phyloP scores from a whole-genome alignment of 805 yeast genomes.

The Wickerhamiella australiensis region DNA sequence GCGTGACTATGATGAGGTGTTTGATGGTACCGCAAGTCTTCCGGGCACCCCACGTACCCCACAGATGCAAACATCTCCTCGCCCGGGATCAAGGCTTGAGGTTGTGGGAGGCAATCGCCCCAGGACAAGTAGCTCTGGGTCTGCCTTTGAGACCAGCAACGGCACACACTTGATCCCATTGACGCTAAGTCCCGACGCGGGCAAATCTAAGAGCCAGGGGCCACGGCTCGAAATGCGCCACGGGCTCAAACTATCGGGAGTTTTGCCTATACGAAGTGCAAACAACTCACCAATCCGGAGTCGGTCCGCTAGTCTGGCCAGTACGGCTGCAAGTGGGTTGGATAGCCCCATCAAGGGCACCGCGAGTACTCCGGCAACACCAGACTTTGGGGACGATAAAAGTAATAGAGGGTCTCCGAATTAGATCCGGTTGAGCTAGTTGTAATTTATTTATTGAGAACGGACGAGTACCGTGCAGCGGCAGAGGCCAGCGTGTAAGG shows the following conservation, averaged over 20 bases:
- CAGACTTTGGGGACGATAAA: too few relatives aligned
- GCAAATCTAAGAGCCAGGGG: background rate
- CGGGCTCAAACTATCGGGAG: background rate
- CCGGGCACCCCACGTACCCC: background rate
- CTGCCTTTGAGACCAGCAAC: conserved; percentile 6
- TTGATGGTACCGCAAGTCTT: conserved; percentile 10
- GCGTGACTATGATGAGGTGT: conserved; percentile 18
- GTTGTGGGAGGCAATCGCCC: background rate
- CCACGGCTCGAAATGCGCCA: background rate
- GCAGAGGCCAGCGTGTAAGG: too few relatives aligned
- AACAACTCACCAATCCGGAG: background rate
- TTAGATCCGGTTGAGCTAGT: too few relatives aligned
- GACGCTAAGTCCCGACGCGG: conserved; percentile 4
- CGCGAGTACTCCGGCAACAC: background rate
- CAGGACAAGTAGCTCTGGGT: conserved; percentile 1
- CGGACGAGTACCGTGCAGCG: too few relatives aligned
- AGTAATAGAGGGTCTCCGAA: too few relatives aligned
- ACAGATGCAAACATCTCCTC: background rate
- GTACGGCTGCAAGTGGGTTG: background rate
- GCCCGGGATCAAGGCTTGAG: background rate
- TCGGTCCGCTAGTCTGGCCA: background rate
- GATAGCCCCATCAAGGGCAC: background rate
- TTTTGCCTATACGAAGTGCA: conserved; percentile 3
- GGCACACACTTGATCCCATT: conserved; percentile 7
- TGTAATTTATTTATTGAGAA: too few relatives aligned